Evolutionary conservation across 1,284 basidiomycete species (phyloP).

Genomic region (Cryptococcus hybrid): DNA sequence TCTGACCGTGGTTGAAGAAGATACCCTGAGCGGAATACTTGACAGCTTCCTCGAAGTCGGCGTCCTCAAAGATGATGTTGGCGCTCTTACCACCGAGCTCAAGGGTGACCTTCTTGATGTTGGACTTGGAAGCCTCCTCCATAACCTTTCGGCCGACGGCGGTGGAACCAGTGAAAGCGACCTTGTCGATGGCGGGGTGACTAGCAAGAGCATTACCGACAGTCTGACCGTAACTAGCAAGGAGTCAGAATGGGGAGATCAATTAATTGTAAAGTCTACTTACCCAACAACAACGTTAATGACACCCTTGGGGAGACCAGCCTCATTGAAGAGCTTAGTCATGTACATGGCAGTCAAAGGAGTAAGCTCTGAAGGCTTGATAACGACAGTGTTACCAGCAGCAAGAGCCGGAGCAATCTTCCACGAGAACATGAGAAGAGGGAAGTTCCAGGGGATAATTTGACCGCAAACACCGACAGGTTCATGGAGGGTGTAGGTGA

Average conservation of each 20-base stretch:
- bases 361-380: slow-evolving; percentile 81
- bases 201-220: slow-evolving; percentile 79
- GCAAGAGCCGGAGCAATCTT: slow-evolving; percentile 88
- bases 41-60: slow-evolving; percentile 72
- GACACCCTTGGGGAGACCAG: slow-evolving; percentile 87
- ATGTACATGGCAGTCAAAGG: slow-evolving; percentile 79
- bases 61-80: slow-evolving; percentile 52
- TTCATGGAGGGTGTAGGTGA: slow-evolving; percentile 85
- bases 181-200: slow-evolving; percentile 77
- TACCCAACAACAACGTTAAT: slow-evolving; percentile 73
- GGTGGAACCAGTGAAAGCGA: slow-evolving; percentile 59
- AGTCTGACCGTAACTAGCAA: slow-evolving; percentile 63
- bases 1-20: slow-evolving; percentile 55
- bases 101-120: slow-evolving; percentile 68
- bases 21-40: slow-evolving; percentile 42
- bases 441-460: slow-evolving; percentile 92
- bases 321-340: slow-evolving; percentile 39
- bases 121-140: slow-evolving; percentile 75
- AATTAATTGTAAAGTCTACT: not conserved
- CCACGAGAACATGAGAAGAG: slow-evolving; percentile 89
- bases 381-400: slow-evolving; percentile 51
- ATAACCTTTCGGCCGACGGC: slow-evolving; percentile 81
- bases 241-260: not conserved
- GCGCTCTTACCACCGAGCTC: slow-evolving; percentile 57
- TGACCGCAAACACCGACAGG: slow-evolving; percentile 92